Percentiles rank a stretch among this genome's conserved stretches.
phyloP scores from a whole-genome alignment of 2,329 filamentous ascomycete species.

The Phaeophleospora eucalypticola region DNA sequence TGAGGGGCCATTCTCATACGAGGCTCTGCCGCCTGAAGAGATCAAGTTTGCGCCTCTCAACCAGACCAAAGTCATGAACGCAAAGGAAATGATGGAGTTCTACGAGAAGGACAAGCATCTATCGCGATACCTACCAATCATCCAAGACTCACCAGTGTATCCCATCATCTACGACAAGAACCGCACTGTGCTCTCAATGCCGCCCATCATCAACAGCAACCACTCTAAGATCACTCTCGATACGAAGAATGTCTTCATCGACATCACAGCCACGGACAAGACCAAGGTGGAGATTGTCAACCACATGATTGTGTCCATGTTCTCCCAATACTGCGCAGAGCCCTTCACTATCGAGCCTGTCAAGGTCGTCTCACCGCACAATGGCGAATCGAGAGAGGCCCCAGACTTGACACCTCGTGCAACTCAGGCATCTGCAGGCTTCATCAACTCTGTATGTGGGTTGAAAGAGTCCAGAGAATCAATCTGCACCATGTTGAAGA shows the following conservation, averaged over 20 bases:
- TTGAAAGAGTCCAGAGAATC: conserved; percentile 68
- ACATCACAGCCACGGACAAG: conserved; percentile 91
- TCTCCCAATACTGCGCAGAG: conserved; percentile 83
- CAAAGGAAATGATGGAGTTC: conserved; percentile 83
- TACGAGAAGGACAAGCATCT: conserved; percentile 93
- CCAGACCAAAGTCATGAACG: conserved; percentile 84
- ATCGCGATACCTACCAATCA: conserved; percentile 86
- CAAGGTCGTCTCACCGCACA: conserved; percentile 88
- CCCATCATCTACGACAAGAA: conserved; percentile 93
- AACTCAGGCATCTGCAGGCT: conserved; percentile 80
- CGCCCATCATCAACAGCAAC: conserved; percentile 95
- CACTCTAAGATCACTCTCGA: conserved; percentile 89
- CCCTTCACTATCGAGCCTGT: conserved; percentile 91
- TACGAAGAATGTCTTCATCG: conserved; percentile 93
- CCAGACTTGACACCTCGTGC: conserved; percentile 74
- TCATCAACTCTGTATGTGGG: conserved; percentile 90
- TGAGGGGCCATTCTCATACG: conserved; percentile 92
- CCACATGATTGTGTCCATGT: conserved; percentile 96
- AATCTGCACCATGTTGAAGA: conserved; percentile 74
- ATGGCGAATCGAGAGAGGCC: conserved; percentile 73
- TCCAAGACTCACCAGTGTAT: conserved; percentile 88
- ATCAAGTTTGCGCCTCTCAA: conserved; percentile 90
- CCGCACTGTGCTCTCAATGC: conserved; percentile 81
- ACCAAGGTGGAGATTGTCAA: conserved; percentile 96
- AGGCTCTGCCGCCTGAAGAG: conserved; percentile 83